Percentiles rank a stretch among this genome's conserved stretches.
Evolutionary conservation across 169 alveolate species (phyloP).

Genomic region (Babesia sp.): DNA sequence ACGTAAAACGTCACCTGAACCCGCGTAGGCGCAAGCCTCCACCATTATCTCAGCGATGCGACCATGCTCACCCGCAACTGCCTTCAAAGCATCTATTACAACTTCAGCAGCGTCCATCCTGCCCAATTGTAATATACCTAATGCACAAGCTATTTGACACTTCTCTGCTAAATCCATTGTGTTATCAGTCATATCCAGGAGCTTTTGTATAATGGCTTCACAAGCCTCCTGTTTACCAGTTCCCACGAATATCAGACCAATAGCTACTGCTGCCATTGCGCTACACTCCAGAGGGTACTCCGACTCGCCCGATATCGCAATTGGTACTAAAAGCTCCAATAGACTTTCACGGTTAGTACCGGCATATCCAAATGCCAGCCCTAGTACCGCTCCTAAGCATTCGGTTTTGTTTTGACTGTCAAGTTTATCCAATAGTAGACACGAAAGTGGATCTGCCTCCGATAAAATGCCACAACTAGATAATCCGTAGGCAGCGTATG

Average conservation of each 20-base stretch:
- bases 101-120: constrained; percentile 89
- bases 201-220: constrained; percentile 88
- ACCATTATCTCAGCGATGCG: constrained; percentile 78
- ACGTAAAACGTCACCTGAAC: constrained; percentile 96
- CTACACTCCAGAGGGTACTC: constrained; percentile 87
- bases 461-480: constrained; percentile 90
- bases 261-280: constrained; percentile 94
- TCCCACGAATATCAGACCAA: constrained; percentile 96
- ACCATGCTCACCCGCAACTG: constrained; percentile 78
- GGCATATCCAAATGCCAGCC: constrained; percentile 97
- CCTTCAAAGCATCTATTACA: constrained; percentile 84
- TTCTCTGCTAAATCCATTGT: constrained; percentile 49
- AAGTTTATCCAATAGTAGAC: constrained; percentile 91
- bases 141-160: constrained; percentile 62
- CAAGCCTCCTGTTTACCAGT: constrained; percentile 94
- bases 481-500: constrained; percentile 92
- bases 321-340: constrained; percentile 85
- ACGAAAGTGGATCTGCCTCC: constrained; percentile 94
- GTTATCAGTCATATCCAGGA: constrained; percentile 79
- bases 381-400: constrained; percentile 92
- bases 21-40: constrained; percentile 96
- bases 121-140: constrained; percentile 91
- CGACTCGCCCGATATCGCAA: constrained; percentile 84
- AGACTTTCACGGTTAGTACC: constrained; percentile 94
- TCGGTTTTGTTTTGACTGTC: constrained; percentile 77